phyloP scores from a whole-genome alignment of 163 green algal species.

The Chlorella variabilis region DNA sequence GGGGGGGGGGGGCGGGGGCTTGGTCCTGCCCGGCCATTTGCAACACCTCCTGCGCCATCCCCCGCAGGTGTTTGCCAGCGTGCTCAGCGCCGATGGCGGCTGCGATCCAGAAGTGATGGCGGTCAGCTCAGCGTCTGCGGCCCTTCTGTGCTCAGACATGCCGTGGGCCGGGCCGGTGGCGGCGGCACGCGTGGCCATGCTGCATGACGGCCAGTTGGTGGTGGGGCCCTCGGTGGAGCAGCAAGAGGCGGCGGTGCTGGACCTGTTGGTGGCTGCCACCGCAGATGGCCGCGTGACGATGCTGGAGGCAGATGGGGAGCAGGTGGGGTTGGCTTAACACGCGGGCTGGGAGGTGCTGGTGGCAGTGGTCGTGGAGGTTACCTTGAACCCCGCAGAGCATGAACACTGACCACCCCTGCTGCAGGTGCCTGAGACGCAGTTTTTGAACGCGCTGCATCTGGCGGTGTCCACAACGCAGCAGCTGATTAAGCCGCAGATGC shows the following conservation, averaged over 20 bases:
- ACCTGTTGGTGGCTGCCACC: constrained; percentile 60
- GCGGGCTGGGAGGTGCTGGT: background rate
- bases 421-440: constrained; percentile 47
- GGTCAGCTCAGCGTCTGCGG: constrained; percentile 85
- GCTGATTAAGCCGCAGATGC: constrained; percentile 50
- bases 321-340: no score
- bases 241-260: constrained; percentile 24
- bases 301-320: constrained; percentile 55
- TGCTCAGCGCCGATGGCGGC: constrained; percentile 71
- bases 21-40: no score
- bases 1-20: no score
- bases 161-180: constrained; percentile 81
- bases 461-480: constrained; percentile 33
- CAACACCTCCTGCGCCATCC: no score
- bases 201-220: constrained; percentile 19
- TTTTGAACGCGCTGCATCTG: constrained; percentile 41
- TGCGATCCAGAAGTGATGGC: constrained; percentile 69
- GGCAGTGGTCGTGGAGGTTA: constrained; percentile 16
- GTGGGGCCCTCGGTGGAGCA: constrained; percentile 31
- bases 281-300: constrained; percentile 42
- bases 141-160: constrained; percentile 71
- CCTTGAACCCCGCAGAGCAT: no score
- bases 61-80: constrained; percentile 62
- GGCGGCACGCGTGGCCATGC: constrained; percentile 49
- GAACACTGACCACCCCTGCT: background rate